phyloP scores from a whole-genome alignment of 2,329 filamentous ascomycete genomes.

The Arthrinium puccinioides region DNA sequence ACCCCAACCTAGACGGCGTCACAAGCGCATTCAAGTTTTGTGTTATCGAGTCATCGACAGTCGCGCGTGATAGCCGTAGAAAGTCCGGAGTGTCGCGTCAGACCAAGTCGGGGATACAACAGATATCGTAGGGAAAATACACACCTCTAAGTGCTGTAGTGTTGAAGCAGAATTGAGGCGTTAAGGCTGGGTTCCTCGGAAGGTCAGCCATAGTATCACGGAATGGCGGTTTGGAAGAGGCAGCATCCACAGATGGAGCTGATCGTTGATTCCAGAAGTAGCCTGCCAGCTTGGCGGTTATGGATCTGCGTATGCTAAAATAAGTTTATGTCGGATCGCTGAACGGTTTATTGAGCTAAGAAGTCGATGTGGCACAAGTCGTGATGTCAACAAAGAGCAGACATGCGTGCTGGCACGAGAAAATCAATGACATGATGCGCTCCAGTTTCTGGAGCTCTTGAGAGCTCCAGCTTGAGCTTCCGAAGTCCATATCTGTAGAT shows the following conservation, averaged over 20 bases:
- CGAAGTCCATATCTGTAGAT: too few species aligned
- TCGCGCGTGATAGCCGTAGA: slow-evolving; percentile 72
- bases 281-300: slow-evolving; percentile 36
- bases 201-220: slow-evolving; percentile 38
- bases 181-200: slow-evolving; percentile 45
- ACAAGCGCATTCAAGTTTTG: slow-evolving; percentile 88
- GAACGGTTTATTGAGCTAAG: too few species aligned
- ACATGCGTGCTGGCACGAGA: background rate
- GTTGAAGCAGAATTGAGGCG: slow-evolving; percentile 73
- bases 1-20: slow-evolving; percentile 63
- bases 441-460: too few species aligned
- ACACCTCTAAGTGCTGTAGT: slow-evolving; percentile 61
- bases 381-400: too few species aligned
- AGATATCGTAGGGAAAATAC: slow-evolving; percentile 11
- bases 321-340: slow-evolving; percentile 3
- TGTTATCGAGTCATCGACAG: slow-evolving; percentile 87
- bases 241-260: slow-evolving; percentile 30
- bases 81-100: slow-evolving; percentile 58
- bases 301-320: background rate
- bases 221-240: slow-evolving; percentile 15
- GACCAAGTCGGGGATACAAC: slow-evolving; percentile 5
- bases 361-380: too few species aligned
- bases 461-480: too few species aligned
- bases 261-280: slow-evolving; percentile 38
- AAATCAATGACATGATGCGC: too few species aligned